These are phyloP conservation scores for Deinandra increscens DNA, from an alignment of 129 eudicot species.

Conservation along the genomic window DNA sequence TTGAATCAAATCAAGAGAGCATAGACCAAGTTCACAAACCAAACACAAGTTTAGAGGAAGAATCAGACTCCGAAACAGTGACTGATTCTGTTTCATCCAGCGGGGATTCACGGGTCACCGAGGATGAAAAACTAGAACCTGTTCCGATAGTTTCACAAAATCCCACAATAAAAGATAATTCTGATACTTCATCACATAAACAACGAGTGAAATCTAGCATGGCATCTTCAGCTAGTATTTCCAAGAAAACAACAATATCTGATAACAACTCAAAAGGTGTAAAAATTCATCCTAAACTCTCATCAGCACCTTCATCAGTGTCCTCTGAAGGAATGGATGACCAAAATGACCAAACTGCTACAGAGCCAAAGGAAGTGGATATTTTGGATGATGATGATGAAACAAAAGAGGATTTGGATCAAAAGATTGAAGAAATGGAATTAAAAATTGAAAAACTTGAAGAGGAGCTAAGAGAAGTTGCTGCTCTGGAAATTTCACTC, in stretches of 20 bases:
- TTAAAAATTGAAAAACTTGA: slow-evolving; percentile 73
- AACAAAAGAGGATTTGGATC: slow-evolving; percentile 45
- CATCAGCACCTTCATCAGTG: slow-evolving; percentile 68
- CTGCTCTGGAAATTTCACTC: slow-evolving; percentile 92
- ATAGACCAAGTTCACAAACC: slow-evolving; percentile 32
- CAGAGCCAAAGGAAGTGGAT: slow-evolving; percentile 43
- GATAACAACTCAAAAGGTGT: slow-evolving; percentile 41
- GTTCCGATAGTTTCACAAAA: slow-evolving; percentile 35
- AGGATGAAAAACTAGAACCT: slow-evolving; percentile 66
- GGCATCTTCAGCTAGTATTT: slow-evolving; percentile 30
- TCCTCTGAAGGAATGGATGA: slow-evolving; percentile 57
- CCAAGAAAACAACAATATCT: slow-evolving; percentile 42
- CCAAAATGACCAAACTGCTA: slow-evolving; percentile 37
- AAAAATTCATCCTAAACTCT: slow-evolving; percentile 63
- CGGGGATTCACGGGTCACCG: slow-evolving; percentile 63
- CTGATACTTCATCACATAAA: slow-evolving; percentile 28
- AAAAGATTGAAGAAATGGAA: slow-evolving; percentile 81
- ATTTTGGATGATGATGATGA: slow-evolving; percentile 56
- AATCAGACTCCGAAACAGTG: slow-evolving; percentile 75
- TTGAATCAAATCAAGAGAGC: slow-evolving; percentile 14
- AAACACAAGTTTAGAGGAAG: slow-evolving; percentile 50
- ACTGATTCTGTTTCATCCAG: slow-evolving; percentile 79
- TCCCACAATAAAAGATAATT: slow-evolving; percentile 30
- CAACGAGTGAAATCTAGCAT: slow-evolving; percentile 45
- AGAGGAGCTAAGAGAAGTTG: slow-evolving; percentile 93